phyloP scores from a whole-genome alignment of 192 early-diverging fungal genomes.

The Coemansia sp. region DNA sequence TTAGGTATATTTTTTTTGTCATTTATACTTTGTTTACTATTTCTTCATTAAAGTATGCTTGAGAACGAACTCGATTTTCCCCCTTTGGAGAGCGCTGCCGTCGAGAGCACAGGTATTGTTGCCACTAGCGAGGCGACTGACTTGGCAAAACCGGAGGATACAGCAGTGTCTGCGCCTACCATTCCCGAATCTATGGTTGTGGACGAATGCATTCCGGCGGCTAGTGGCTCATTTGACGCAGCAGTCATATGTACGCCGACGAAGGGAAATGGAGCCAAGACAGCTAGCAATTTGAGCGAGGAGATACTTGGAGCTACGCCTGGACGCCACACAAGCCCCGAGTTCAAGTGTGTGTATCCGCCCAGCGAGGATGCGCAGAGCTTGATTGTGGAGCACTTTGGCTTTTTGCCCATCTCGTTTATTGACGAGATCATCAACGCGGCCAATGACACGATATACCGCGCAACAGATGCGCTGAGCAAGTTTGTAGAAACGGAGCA shows the following conservation, averaged over 20 bases:
- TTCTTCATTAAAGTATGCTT: background rate
- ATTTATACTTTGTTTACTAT: background rate
- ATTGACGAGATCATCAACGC: constrained; percentile 81
- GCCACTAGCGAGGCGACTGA: background rate
- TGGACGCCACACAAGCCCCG: constrained; percentile 28
- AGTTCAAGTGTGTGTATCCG: constrained; percentile 50
- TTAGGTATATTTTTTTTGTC: background rate
- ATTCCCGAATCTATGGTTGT: constrained; percentile 1
- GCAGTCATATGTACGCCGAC: constrained; percentile 18
- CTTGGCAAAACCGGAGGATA: background rate
- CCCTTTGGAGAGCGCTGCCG: background rate
- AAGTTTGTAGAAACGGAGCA: constrained; percentile 66
- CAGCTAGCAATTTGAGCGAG: constrained; percentile 18
- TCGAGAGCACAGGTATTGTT: background rate
- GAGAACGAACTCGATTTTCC: background rate
- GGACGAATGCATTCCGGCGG: background rate
- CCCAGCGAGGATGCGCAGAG: constrained; percentile 47
- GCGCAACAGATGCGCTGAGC: constrained; percentile 67
- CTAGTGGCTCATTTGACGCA: constrained; percentile 5
- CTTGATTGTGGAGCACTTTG: constrained; percentile 76
- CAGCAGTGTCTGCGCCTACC: constrained; percentile 8
- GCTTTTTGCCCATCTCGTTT: constrained; percentile 75
- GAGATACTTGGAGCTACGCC: constrained; percentile 44
- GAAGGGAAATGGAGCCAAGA: constrained; percentile 9
- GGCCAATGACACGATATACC: constrained; percentile 72